Conservation (phyloP, 352 stramenopile species). For the Phytophthora cryptogea region DNA sequence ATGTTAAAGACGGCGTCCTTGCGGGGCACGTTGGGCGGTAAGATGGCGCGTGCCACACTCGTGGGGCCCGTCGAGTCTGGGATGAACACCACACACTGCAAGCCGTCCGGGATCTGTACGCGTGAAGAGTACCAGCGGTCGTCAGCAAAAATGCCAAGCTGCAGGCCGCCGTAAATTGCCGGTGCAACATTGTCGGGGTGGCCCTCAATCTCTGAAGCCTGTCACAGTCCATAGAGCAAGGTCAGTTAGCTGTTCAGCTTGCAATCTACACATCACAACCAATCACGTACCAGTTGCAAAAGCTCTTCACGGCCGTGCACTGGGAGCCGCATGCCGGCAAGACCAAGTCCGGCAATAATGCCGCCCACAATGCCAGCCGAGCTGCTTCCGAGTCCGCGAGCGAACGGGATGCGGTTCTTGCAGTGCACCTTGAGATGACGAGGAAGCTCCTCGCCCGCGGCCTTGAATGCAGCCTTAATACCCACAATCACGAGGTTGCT, state of each 20-base stretch:
- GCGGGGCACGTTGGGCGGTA: constrained; percentile 87
- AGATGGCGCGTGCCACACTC: constrained; percentile 91
- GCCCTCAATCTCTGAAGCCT: constrained; percentile 96
- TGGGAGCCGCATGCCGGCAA: constrained; percentile 93
- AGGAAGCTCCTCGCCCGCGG: constrained; percentile 94
- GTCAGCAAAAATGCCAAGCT: constrained; percentile 94
- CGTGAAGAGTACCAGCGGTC: constrained; percentile 97
- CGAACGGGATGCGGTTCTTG: constrained; percentile 98
- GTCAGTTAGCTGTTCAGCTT: constrained; percentile 1
- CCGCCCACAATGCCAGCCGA: constrained; percentile 98
- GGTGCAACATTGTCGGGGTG: constrained; percentile 99
- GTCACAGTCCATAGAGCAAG: constrained; percentile 6
- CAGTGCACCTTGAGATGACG: constrained; percentile 95
- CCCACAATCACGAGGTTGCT: constrained; percentile 95
- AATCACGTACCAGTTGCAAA: constrained; percentile 89
- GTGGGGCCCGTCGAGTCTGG: constrained; percentile 97
- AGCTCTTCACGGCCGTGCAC: constrained; percentile 93
- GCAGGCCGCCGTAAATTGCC: constrained; percentile 98
- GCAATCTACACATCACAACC: not conserved
- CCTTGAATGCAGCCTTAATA: constrained; percentile 95
- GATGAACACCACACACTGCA: constrained; percentile 99
- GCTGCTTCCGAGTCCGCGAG: constrained; percentile 95
- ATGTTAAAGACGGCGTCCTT: constrained; percentile 98
- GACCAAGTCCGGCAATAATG: constrained; percentile 98
- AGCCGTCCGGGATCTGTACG: constrained; percentile 93